Evolutionary conservation across 2,329 filamentous ascomycete species (phyloP).

Genomic region (Rhynchosporium agropyri): DNA sequence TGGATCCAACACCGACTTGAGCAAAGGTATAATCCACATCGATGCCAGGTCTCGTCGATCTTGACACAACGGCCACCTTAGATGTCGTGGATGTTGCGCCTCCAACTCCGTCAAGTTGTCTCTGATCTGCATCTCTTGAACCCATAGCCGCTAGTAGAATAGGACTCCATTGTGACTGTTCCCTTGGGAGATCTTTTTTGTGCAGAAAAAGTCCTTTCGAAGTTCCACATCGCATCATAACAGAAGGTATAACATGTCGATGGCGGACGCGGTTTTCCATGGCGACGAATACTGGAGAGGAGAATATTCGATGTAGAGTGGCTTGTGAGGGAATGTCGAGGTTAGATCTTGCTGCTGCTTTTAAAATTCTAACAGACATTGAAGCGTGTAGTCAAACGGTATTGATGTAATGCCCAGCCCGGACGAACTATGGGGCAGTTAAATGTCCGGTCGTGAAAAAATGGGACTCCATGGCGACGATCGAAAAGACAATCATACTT

Average conservation of each 20-base stretch:
- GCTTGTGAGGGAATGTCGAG: not conserved
- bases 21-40: constrained; percentile 73
- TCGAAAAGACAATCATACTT: too few relatives aligned
- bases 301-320: not conserved
- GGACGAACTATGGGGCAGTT: too few relatives aligned
- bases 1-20: constrained; percentile 63
- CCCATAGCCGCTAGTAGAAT: constrained; percentile 64
- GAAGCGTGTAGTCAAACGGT: too few relatives aligned
- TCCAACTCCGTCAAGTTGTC: constrained; percentile 72
- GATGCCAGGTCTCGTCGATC: constrained; percentile 49
- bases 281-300: not conserved
- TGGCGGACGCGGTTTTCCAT: not conserved
- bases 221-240: constrained; percentile 18
- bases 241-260: constrained; percentile 12
- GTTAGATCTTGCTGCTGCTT: not conserved
- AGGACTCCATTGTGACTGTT: constrained; percentile 49
- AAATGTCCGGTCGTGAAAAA: too few relatives aligned
- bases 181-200: constrained; percentile 51
- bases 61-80: constrained; percentile 67
- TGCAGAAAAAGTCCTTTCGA: constrained; percentile 62
- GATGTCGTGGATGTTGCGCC: constrained; percentile 67
- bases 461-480: too few relatives aligned
- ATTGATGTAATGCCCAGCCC: too few relatives aligned
- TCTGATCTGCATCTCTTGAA: constrained; percentile 63
- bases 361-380: not conserved